phyloP scores from a whole-genome alignment of 148 eudicot genomes.

The Pouteria glomerata region DNA sequence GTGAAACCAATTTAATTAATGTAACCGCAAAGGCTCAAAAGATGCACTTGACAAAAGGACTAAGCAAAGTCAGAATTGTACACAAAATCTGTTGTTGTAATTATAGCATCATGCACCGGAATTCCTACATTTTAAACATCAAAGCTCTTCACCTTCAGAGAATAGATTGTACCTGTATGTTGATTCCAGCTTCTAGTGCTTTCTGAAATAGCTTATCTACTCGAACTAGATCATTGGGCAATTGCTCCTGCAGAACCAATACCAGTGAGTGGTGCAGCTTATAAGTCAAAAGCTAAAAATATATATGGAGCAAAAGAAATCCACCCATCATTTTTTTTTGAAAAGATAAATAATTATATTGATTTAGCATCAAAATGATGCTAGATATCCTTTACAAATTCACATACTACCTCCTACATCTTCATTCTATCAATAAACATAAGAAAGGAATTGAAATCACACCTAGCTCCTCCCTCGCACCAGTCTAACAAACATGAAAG shows the following conservation, averaged over 20 bases:
- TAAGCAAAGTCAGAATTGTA: not conserved
- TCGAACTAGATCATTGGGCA: constrained; percentile 73
- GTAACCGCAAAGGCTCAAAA: not conserved
- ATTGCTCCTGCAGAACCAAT: constrained; percentile 62
- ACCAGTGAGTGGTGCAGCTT: not conserved
- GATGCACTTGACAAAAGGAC: not conserved
- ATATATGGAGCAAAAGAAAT: not conserved
- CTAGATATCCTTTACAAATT: too few species aligned
- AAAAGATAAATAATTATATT: too few species aligned
- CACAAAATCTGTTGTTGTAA: too few species aligned
- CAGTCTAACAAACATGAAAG: too few species aligned
- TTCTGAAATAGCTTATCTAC: constrained; percentile 73
- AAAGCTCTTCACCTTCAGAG: not conserved
- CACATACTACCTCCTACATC: too few species aligned
- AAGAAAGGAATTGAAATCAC: too few species aligned
- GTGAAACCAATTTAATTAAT: not conserved
- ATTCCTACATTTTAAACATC: not conserved
- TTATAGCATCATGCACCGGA: not conserved
- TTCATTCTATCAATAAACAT: too few species aligned
- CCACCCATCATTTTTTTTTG: too few species aligned
- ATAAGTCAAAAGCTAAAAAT: not conserved
- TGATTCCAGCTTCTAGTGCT: constrained; percentile 71
- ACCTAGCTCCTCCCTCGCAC: too few species aligned
- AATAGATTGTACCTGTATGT: constrained; percentile 63
- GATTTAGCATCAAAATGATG: too few species aligned